A percentile compares a stretch with the other conserved stretches of the same genome.
Evolutionary conservation across 352 stramenopile species (phyloP).

Genomic region (Globisporangium lucens): DNA sequence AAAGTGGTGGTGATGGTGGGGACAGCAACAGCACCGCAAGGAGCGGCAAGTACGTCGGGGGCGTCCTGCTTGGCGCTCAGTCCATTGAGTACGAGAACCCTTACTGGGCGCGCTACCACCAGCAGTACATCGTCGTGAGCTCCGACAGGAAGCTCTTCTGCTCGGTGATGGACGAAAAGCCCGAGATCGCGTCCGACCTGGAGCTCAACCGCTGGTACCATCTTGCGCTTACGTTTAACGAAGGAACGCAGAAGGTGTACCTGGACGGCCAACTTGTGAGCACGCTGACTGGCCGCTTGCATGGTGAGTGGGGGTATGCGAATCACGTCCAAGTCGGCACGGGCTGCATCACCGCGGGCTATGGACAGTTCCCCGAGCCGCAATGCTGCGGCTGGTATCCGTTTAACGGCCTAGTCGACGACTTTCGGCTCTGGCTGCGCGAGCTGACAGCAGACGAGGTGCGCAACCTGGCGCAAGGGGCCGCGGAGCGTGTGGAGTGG

Average conservation of each 20-base stretch:
- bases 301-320: neutral
- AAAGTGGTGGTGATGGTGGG: neutral
- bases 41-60: neutral
- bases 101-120: neutral
- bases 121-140: conserved; percentile 5
- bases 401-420: neutral
- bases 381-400: neutral
- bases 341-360: neutral
- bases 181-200: neutral
- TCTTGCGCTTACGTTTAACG: neutral
- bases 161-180: neutral
- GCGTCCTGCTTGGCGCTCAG: neutral
- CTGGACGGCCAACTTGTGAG: neutral
- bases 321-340: neutral
- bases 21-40: neutral
- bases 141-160: neutral
- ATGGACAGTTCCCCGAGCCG: neutral
- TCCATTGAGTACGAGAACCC: neutral
- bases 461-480: neutral
- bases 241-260: neutral
- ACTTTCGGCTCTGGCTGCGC: neutral
- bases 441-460: neutral
- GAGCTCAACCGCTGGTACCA: neutral
- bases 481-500: neutral
- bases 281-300: neutral